Evolutionary conservation across 768 basidiomycete genomes (phyloP), one percentile per base, ranked within the genome.

Genomic region (Tephrocybe sp.): DNA sequence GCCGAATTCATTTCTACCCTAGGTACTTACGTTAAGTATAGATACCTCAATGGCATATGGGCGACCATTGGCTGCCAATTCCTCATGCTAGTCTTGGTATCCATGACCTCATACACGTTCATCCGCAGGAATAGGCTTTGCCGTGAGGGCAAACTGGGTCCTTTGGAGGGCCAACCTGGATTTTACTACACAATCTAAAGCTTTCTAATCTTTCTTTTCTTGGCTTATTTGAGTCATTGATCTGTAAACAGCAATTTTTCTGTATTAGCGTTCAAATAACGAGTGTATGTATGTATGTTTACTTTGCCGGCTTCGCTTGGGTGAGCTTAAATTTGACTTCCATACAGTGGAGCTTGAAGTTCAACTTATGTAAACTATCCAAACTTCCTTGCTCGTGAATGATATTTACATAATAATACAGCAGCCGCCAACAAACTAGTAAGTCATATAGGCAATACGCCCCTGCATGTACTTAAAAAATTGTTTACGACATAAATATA

Each of bases 111-210:
- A 12, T 58, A 58, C 33, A 64, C 63, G 17, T 68, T 70, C 45
- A 57, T 43, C 24, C 57, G 59, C 23, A 60, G 65, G 21, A 73
- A 73, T 53, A 65, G 55, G 39, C 63, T 63, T 15, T 61, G 61
- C 30, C 64, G 65, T 10, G 66, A 71, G 54, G 70, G 71, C 15
- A 64, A 64, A 48, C 51, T 64, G 17, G 63, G 60, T 11, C 55
- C 63, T 3, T 51, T 70, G 51, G 70, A 76, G 60, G 69, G 65
- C 23, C 68, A 66, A 38, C 64, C 66, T 14, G 72, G 71, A n/a
- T 74, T 74, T 56, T 65, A 66, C 42, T 74, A 73, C 50, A 74
- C 73, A 18, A 58, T 72, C 50, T 75, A 58, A 73, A 7, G 43
- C 38, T 12, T n/a, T 18, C 12, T 21, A 12, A 36, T 9, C 11